Evolutionary conservation across 2,329 filamentous ascomycete species (phyloP).

Genomic region (Sporothrix brunneoviolacea): DNA sequence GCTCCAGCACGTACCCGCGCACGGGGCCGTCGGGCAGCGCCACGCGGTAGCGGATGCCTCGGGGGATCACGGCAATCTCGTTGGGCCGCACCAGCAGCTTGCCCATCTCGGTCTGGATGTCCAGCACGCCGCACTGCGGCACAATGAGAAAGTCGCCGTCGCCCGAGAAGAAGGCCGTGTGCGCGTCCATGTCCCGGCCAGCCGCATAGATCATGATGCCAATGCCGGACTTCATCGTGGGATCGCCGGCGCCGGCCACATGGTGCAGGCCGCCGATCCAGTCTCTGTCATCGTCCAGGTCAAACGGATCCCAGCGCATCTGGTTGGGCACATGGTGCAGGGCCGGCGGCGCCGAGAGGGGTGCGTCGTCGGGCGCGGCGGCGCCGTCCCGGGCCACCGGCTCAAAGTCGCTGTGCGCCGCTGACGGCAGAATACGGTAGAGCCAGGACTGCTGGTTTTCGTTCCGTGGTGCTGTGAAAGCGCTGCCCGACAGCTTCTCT

Average conservation of each 20-base stretch:
- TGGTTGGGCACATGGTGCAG: conserved; percentile 30
- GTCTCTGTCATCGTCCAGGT: too few relatives aligned
- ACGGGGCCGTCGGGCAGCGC: conserved; percentile 33
- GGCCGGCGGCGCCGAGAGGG: conserved; percentile 21
- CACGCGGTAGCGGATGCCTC: conserved; percentile 59
- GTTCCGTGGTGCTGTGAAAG: conserved; percentile 26
- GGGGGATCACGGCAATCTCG: conserved; percentile 61
- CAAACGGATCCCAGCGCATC: too few relatives aligned
- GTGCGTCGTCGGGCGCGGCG: neutral
- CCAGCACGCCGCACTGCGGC: conserved; percentile 56
- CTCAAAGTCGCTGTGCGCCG: neutral
- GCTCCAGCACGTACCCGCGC: conserved; percentile 57
- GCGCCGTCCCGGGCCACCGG: conserved; percentile 15
- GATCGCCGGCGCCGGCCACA: too few relatives aligned
- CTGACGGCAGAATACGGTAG: conserved; percentile 12
- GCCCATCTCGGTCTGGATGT: conserved; percentile 64
- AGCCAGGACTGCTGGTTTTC: conserved; percentile 25
- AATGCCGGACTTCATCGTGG: conserved; percentile 44
- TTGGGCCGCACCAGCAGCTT: conserved; percentile 51
- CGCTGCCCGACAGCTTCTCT: conserved; percentile 41
- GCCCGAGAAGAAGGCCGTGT: conserved; percentile 47
- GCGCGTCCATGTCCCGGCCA: conserved; percentile 41
- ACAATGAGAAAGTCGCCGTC: conserved; percentile 64
- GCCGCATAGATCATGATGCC: too few relatives aligned
- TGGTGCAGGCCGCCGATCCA: too few relatives aligned